These are phyloP conservation scores for Skeletonema tropicum DNA, from an alignment of 108 stramenopile genomes.

Conservation along the genomic window DNA sequence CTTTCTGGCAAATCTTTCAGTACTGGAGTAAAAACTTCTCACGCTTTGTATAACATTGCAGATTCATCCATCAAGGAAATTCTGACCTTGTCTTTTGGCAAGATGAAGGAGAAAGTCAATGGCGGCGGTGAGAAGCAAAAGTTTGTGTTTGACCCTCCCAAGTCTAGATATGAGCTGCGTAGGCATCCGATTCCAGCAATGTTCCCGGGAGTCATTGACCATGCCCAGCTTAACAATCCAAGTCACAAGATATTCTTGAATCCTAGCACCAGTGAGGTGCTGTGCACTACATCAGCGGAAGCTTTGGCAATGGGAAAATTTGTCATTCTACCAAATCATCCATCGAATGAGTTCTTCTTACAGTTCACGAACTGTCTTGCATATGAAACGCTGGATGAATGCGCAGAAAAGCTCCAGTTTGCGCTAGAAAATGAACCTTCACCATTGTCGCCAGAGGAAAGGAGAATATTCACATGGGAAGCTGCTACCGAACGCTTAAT, in stretches of 20 bases:
- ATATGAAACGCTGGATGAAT: constrained; percentile 78
- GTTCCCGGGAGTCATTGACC: constrained; percentile 89
- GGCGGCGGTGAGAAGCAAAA: constrained; percentile 7
- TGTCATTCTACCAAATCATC: constrained; percentile 81
- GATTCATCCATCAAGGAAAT: constrained; percentile 56
- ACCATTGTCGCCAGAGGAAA: constrained; percentile 74
- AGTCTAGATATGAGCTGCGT: constrained; percentile 73
- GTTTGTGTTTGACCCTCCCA: constrained; percentile 74
- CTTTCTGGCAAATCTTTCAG: constrained; percentile 48
- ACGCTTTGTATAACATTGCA: constrained; percentile 53
- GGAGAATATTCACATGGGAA: constrained; percentile 85
- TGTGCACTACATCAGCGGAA: constrained; percentile 95
- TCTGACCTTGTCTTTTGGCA: constrained; percentile 43
- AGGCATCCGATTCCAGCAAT: constrained; percentile 67
- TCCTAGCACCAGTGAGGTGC: constrained; percentile 90
- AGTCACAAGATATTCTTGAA: constrained; percentile 92
- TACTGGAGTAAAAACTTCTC: constrained; percentile 46
- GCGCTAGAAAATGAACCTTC: constrained; percentile 75
- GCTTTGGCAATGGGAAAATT: constrained; percentile 97
- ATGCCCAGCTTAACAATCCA: constrained; percentile 75
- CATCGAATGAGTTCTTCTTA: constrained; percentile 90
- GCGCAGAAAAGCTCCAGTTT: constrained; percentile 65
- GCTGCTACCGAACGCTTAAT: constrained; percentile 92
- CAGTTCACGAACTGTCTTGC: constrained; percentile 83
- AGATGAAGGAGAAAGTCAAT: constrained; percentile 15